Percentiles rank a stretch among this genome's conserved stretches.
These are phyloP conservation scores for Paralagenidium karlingii DNA, from an alignment of 352 stramenopile genomes.

Conservation along the genomic window DNA sequence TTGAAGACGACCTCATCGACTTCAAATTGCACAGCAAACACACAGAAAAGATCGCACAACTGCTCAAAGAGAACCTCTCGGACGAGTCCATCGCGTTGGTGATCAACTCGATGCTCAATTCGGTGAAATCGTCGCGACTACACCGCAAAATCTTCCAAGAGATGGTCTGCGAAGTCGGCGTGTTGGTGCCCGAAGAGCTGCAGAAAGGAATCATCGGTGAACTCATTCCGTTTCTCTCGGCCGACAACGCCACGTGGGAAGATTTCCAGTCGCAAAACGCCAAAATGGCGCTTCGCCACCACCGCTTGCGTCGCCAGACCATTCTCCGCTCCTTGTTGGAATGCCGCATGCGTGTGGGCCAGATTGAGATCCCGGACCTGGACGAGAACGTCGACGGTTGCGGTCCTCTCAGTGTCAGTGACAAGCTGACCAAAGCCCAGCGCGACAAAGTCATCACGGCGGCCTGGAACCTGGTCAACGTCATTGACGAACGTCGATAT, in stretches of 20 bases:
- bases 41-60: slow-evolving; percentile 40
- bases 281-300: slow-evolving; percentile 49
- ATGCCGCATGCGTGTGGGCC: slow-evolving; percentile 68
- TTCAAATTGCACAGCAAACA: slow-evolving; percentile 66
- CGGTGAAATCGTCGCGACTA: slow-evolving; percentile 74
- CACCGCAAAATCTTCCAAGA: slow-evolving; percentile 83
- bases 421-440: slow-evolving; percentile 39
- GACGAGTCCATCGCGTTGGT: slow-evolving; percentile 77
- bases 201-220: slow-evolving; percentile 42
- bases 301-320: slow-evolving; percentile 68
- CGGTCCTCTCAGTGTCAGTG: slow-evolving; percentile 39
- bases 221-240: slow-evolving; percentile 72
- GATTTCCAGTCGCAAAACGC: slow-evolving; percentile 62
- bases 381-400: slow-evolving; percentile 47
- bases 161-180: slow-evolving; percentile 80
- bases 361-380: slow-evolving; percentile 76
- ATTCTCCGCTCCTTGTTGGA: slow-evolving; percentile 69
- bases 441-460: slow-evolving; percentile 71
- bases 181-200: slow-evolving; percentile 46
- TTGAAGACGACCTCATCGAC: slow-evolving; percentile 80
- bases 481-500: slow-evolving; percentile 75
- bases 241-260: slow-evolving; percentile 54
- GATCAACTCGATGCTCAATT: slow-evolving; percentile 72
- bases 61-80: slow-evolving; percentile 48
- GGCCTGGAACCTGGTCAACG: slow-evolving; percentile 76